These are phyloP conservation scores for Zalerion maritima DNA, from an alignment of 495 filamentous ascomycete genomes.

Conservation along the genomic window DNA sequence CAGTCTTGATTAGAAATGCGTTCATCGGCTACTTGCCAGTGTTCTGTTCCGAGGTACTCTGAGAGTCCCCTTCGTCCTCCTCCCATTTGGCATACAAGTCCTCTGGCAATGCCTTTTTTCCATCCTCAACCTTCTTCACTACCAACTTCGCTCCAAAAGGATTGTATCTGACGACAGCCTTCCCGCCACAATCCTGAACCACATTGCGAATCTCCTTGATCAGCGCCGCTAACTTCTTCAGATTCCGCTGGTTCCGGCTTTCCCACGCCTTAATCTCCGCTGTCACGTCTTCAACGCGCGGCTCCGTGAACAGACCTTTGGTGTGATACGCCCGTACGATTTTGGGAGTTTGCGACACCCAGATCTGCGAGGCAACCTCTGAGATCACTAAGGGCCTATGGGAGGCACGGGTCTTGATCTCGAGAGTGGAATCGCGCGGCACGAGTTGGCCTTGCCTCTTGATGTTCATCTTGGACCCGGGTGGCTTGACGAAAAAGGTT, in stretches of 20 bases:
- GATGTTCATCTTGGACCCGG: constrained; percentile 17
- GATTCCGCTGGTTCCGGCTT: constrained; percentile 15
- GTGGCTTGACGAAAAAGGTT: constrained; percentile 1
- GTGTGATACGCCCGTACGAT: constrained; percentile 34
- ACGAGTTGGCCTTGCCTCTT: constrained; percentile 19
- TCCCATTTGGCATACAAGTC: constrained; percentile 22
- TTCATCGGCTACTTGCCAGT: too few relatives aligned
- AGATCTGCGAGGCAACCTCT: constrained; percentile 32
- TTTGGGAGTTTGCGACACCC: constrained; percentile 34
- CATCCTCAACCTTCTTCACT: constrained; percentile 9
- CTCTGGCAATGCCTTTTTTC: constrained; percentile 20
- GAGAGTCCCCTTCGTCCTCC: constrained; percentile 4
- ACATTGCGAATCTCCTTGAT: constrained; percentile 21
- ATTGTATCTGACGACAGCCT: constrained; percentile 19
- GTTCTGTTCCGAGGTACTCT: too few relatives aligned
- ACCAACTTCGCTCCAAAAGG: constrained; percentile 14
- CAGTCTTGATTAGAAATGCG: too few relatives aligned
- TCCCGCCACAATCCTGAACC: constrained; percentile 17
- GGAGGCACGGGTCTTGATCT: constrained; percentile 35
- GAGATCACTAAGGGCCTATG: constrained; percentile 20
- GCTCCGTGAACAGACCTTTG: constrained; percentile 21
- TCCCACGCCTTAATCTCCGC: constrained; percentile 24
- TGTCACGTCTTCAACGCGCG: constrained; percentile 25
- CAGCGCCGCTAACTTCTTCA: constrained; percentile 20
- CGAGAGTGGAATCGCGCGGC: constrained; percentile 22